These are phyloP conservation scores for Parascedosporium putredinis DNA, from an alignment of 2,329 filamentous ascomycete genomes.

Conservation along the genomic window DNA sequence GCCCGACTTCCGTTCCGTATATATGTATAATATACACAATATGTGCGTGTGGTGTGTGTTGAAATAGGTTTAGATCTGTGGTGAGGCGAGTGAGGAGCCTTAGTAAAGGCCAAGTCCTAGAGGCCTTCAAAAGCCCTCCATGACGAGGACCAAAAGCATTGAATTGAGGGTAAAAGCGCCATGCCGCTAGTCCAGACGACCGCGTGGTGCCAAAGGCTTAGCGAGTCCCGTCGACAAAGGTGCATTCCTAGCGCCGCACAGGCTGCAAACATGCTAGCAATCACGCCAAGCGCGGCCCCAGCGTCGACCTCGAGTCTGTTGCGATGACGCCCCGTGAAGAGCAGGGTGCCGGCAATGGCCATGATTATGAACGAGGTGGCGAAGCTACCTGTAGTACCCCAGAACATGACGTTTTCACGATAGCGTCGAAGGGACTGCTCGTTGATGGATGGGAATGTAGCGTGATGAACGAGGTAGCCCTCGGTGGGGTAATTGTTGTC, in stretches of 20 bases:
- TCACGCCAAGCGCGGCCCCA: slow-evolving; percentile 59
- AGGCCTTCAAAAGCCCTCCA: slow-evolving; percentile 15
- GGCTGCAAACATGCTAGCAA: slow-evolving; percentile 54
- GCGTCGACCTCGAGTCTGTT: slow-evolving; percentile 62
- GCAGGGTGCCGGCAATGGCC: slow-evolving; percentile 52
- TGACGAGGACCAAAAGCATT: slow-evolving; percentile 31
- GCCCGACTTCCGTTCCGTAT: too few relatives aligned
- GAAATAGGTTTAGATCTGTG: too few relatives aligned
- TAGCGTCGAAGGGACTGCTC: slow-evolving; percentile 40
- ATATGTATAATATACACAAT: too few relatives aligned
- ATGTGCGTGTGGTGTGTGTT: too few relatives aligned
- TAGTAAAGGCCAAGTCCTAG: too few relatives aligned
- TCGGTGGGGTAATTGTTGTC: slow-evolving; percentile 24
- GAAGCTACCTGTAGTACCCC: slow-evolving; percentile 43
- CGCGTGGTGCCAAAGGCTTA: slow-evolving; percentile 31
- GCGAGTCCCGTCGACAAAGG: slow-evolving; percentile 37
- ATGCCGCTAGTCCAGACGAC: slow-evolving; percentile 27
- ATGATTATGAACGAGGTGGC: slow-evolving; percentile 52
- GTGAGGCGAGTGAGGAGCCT: too few relatives aligned
- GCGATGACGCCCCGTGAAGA: slow-evolving; percentile 57
- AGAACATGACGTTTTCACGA: slow-evolving; percentile 45
- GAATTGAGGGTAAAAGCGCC: slow-evolving; percentile 28
- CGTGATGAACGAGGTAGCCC: slow-evolving; percentile 45
- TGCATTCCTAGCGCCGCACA: slow-evolving; percentile 50
- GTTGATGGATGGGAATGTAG: slow-evolving; percentile 38